Base-by-base conservation (phyloP, 1,139 yeast species). In the Yamadazyma dushanensis region DNA sequence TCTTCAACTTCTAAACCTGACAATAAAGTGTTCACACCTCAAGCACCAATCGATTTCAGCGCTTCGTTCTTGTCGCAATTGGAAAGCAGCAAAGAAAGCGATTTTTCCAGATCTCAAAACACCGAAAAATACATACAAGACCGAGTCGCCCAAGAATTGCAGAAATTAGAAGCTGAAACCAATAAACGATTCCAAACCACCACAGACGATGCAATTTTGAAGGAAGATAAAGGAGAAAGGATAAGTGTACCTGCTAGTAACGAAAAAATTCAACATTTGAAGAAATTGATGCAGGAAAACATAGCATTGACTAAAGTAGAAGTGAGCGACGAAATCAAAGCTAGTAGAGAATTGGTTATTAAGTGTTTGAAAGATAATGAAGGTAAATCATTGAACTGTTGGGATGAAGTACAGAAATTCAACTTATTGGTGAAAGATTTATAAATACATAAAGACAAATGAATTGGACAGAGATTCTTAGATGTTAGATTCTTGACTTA, bases 331-430 rank as follows among this genome's bases (percentile, higher is more conserved):
- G 58, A 59, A 8, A 47, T 69, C 18, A 45, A 54, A 54, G 35
- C 53, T 3, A 76, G 85, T 2, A 81, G 92, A 62, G 61, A 66
- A 9, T 57, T 66, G 8, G 82, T 92, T 20, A 68, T 78, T 26
- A 57, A 69, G 38, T 90, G 98, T 60, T 71, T 90, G 50, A 64
- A 72, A 43, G 73, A 72, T 31, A 87, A 90, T 66, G 67, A 75
- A 49, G 86, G 82, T 24, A 80, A 74, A 56, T 85, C 92, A 24
- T 74, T 92, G 59, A 83, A 87, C 59, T 92, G 98, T 61, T 84
- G 90, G 81, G 89, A 85, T 36, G 88, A 85, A 57, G 89, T 88
- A 17, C 80, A 83, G 53, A 69, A 71, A 39, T 88, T 89, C 61
- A 86, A 81, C 56, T 70, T 70, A 39, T 59, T 75, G 50, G 72